Percentiles rank a stretch among this genome's conserved stretches.
phyloP scores from a whole-genome alignment of 1,139 yeast genomes.

The Meyerozyma athensensis region DNA sequence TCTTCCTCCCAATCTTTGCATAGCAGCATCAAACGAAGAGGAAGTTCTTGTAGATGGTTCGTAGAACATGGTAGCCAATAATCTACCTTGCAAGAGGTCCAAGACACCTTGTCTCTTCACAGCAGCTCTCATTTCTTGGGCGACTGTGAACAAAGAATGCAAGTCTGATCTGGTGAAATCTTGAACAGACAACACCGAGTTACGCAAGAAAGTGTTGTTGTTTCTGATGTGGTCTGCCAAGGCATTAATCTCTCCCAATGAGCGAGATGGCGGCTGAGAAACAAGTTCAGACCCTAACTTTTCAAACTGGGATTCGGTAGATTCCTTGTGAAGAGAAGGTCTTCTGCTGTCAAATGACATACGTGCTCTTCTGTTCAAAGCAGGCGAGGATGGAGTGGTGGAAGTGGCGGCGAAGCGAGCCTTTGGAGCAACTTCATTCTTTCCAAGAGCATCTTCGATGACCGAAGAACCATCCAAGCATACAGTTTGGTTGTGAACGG shows the following conservation, averaged over 20 bases:
- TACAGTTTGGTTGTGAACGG: slow-evolving; percentile 71
- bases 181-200: slow-evolving; percentile 81
- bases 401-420: slow-evolving; percentile 38
- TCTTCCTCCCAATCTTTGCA: slow-evolving; percentile 99
- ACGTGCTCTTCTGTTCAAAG: slow-evolving; percentile 39
- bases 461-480: slow-evolving; percentile 78
- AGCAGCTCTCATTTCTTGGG: slow-evolving; percentile 95
- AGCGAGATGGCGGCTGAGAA: slow-evolving; percentile 61
- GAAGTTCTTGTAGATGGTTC: slow-evolving; percentile 98
- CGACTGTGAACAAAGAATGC: slow-evolving; percentile 90
- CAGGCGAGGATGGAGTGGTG: slow-evolving; percentile 42
- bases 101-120: slow-evolving; percentile 96
- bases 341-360: slow-evolving; percentile 47
- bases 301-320: slow-evolving; percentile 42
- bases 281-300: slow-evolving; percentile 67
- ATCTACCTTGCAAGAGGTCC: slow-evolving; percentile 84
- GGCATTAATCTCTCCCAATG: slow-evolving; percentile 74
- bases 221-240: slow-evolving; percentile 70
- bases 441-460: slow-evolving; percentile 56
- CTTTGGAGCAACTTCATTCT: slow-evolving; percentile 42
- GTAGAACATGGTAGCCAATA: slow-evolving; percentile 91
- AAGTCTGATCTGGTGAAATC: slow-evolving; percentile 83
- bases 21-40: slow-evolving; percentile 96
- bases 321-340: slow-evolving; percentile 36
- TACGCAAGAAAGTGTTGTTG: slow-evolving; percentile 84